Evolutionary conservation across 768 basidiomycete genomes (phyloP).

Genomic region (Sistotremastrum suecicum): DNA sequence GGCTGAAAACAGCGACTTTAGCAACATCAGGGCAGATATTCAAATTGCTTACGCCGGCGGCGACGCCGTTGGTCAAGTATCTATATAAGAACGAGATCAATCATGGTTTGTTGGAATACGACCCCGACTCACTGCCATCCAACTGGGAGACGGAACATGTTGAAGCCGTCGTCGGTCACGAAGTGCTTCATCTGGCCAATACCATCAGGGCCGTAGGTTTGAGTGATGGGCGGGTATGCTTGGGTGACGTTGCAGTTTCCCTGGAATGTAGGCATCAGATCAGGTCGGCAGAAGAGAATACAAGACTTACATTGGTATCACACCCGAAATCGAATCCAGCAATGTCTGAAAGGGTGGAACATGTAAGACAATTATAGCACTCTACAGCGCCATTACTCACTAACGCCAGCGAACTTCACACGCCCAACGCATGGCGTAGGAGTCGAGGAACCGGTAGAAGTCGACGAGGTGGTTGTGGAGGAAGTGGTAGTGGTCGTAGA

Average conservation of each 20-base stretch:
- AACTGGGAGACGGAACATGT: constrained; percentile 18
- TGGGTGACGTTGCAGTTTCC: constrained; percentile 1
- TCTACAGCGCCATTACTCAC: constrained; percentile 1
- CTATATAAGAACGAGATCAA: neutral
- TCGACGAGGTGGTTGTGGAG: neutral
- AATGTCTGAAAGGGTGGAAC: constrained; percentile 3
- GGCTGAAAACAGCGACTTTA: constrained; percentile 2
- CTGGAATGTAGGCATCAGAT: neutral
- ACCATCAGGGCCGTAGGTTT: constrained; percentile 9
- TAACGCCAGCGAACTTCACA: constrained; percentile 5
- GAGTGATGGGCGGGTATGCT: constrained; percentile 5
- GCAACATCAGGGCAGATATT: neutral
- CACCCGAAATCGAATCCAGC: constrained; percentile 9
- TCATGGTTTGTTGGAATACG: neutral
- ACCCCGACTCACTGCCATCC: constrained; percentile 13
- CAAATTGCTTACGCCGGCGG: neutral
- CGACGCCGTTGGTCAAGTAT: no score
- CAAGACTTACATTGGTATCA: constrained; percentile 1
- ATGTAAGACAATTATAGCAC: neutral
- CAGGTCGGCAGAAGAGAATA: neutral
- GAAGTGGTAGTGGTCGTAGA: neutral
- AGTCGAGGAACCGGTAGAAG: constrained; percentile 1
- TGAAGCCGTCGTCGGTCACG: constrained; percentile 11
- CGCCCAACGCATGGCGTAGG: constrained; percentile 7
- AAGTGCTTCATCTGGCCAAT: constrained; percentile 19